Percentiles rank a stretch among this genome's conserved stretches.
Conservation (phyloP, 192 early-diverging fungal species). For the Spinellus fusiger region DNA sequence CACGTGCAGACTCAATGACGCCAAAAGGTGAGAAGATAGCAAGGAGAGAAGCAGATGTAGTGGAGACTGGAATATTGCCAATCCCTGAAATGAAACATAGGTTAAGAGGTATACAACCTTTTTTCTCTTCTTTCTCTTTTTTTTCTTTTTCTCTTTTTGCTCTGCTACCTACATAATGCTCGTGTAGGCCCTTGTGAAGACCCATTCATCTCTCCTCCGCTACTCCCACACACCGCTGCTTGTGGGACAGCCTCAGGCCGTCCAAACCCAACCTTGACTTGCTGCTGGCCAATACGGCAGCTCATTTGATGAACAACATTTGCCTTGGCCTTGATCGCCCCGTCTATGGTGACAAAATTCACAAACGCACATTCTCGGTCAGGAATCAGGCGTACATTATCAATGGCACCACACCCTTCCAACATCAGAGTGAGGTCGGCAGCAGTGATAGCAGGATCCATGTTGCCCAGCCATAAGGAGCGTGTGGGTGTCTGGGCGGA, state of each 20-base stretch:
- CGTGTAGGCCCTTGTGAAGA: conserved; percentile 61
- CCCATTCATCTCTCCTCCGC: conserved; percentile 24
- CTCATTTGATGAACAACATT: conserved; percentile 64
- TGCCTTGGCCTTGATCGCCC: conserved; percentile 77
- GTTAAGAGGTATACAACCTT: neutral
- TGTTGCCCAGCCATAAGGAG: conserved; percentile 92
- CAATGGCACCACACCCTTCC: conserved; percentile 83
- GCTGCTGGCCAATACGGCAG: conserved; percentile 58
- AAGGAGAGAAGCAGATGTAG: conserved; percentile 66
- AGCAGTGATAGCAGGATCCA: conserved; percentile 64
- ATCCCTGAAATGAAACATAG: conserved; percentile 60
- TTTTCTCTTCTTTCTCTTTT: no score
- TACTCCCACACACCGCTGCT: no score
- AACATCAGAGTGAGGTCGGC: conserved; percentile 78
- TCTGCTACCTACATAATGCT: conserved; percentile 59
- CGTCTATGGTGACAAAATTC: conserved; percentile 80
- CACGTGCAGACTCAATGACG: conserved; percentile 84
- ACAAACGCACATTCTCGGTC: conserved; percentile 97
- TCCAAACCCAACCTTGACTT: conserved; percentile 74
- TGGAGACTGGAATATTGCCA: conserved; percentile 81
- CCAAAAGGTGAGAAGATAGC: conserved; percentile 75
- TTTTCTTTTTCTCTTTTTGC: neutral
- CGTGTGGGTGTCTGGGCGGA: conserved; percentile 58
- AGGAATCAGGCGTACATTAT: conserved; percentile 78
- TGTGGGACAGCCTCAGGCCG: conserved; percentile 48